Evolutionary conservation across 2,329 filamentous ascomycete genomes (phyloP).

Genomic region (Fusarium musae): DNA sequence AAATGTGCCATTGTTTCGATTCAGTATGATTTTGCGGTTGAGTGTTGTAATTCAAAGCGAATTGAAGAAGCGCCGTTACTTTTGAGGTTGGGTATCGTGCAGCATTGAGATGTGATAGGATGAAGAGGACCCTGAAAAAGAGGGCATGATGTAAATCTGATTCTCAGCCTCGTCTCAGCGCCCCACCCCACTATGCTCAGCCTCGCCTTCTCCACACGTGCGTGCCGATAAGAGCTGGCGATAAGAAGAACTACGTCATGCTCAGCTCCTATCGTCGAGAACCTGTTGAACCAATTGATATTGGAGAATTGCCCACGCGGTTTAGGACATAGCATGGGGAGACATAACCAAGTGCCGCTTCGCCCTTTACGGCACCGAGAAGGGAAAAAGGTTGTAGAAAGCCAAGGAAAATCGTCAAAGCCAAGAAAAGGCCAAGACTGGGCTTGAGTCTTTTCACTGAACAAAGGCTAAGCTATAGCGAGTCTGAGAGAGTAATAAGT

Average conservation of each 20-base stretch:
- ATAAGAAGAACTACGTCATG: conserved; percentile 34
- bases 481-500: conserved; percentile 11
- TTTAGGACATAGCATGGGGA: conserved; percentile 1
- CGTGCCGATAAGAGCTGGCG: conserved; percentile 30
- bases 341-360: neutral
- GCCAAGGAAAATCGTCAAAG: conserved; percentile 16
- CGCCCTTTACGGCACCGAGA: conserved; percentile 7
- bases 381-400: neutral
- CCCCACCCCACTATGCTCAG: neutral
- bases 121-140: conserved; percentile 19
- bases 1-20: conserved; percentile 60
- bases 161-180: conserved; percentile 30
- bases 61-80: neutral
- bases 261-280: neutral
- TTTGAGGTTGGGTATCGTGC: neutral
- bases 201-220: conserved; percentile 33
- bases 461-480: neutral
- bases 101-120: neutral
- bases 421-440: conserved; percentile 21
- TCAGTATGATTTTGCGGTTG: neutral
- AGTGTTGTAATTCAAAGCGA: neutral
- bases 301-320: conserved; percentile 29
- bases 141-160: conserved; percentile 9
- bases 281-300: conserved; percentile 38
- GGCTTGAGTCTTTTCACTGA: neutral